Conservation (phyloP, 257 asterid genomes). For the Solanum sejunctum region DNA sequence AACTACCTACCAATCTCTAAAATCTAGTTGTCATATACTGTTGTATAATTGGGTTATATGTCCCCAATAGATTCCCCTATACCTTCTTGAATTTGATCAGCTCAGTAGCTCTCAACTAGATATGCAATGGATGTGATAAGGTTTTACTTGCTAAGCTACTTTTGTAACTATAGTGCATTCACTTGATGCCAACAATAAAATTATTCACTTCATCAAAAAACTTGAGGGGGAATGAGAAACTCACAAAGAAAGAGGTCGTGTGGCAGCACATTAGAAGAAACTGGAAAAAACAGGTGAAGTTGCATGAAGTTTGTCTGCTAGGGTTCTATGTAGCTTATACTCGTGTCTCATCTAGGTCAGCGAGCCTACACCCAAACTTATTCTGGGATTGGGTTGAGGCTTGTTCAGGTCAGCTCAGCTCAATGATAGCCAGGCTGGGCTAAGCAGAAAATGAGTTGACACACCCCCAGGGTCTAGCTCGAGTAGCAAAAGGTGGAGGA, state of each 20-base stretch:
- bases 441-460: neutral
- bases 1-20: neutral
- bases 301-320: neutral
- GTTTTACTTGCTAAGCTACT: neutral
- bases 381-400: neutral
- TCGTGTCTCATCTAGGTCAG: neutral
- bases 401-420: neutral
- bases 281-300: neutral
- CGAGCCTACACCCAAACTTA: neutral
- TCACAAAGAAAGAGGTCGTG: neutral
- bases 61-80: neutral
- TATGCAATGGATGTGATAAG: neutral
- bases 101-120: neutral
- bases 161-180: neutral
- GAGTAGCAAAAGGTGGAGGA: too few species aligned
- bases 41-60: neutral
- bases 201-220: neutral
- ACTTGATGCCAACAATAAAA: neutral
- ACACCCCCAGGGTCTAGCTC: neutral
- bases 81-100: neutral
- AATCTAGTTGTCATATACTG: neutral
- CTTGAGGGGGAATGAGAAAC: neutral
- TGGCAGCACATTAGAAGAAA: neutral
- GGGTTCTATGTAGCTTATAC: neutral
- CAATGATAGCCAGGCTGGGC: neutral